Evolutionary conservation across 1,139 yeast genomes (phyloP), one percentile per base, ranked within the genome.

Genomic region (Kurtzmaniella natalensis): DNA sequence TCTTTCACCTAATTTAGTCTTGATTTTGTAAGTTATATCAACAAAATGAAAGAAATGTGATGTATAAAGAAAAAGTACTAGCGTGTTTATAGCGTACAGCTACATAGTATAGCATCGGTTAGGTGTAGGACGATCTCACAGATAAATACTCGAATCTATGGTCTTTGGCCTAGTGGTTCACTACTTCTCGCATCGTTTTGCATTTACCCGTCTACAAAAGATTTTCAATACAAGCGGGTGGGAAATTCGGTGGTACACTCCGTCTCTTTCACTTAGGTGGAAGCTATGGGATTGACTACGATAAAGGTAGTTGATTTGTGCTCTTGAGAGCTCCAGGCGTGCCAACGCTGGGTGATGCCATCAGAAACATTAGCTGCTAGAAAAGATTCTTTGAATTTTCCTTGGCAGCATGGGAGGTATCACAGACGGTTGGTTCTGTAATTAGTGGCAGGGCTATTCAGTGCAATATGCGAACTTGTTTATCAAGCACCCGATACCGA

Each of bases 231-330:
- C 51, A 47, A 30, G 71, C 78, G 81, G 82, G 85, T 79, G 86
- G 86, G 86, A 79, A 79, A 79, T 79, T 79, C 86, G 86, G 86
- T 79, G 86, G 74, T 72, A 57, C 78, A 55, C 84, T 51, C 80
- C 78, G 68, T 70, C 76, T 74, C 15, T 17, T 14, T 20, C 28
- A 13, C 8, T 33, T 5, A n/a, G 19, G 21, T 29, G 25, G 16
- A 25, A 5, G n/a, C n/a, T n/a, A n/a, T n/a, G n/a, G n/a, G n/a
- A n/a, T n/a, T n/a, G n/a, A n/a, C n/a, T n/a, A n/a, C n/a, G n/a
- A n/a, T 23, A 15, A 13, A 25, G 33, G 39, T 36, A 37, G 42
- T 28, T 29, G 37, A 35, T 34, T 33, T 36, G 36, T 70, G 67
- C 83, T 77, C 84, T 54, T 76, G 84, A 78, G 84, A 76, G 83